Evolutionary conservation across 2,329 filamentous ascomycete species (phyloP).

Genomic region (Arthrobotrys megalospora): DNA sequence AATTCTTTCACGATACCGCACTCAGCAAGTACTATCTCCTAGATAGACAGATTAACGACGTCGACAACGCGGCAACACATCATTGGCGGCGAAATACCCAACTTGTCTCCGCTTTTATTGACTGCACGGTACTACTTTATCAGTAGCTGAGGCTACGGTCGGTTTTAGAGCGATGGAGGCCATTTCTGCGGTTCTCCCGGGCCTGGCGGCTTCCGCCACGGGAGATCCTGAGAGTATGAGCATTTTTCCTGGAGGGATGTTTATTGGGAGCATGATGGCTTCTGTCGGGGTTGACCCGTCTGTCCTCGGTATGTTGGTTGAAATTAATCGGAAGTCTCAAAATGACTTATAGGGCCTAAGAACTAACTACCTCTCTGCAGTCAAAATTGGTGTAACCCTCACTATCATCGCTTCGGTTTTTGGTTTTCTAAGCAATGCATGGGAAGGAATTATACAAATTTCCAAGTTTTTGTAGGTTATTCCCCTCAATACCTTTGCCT

Average conservation of each 20-base stretch:
- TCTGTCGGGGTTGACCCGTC: constrained; percentile 47
- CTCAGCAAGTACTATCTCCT: not conserved
- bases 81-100: not conserved
- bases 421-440: constrained; percentile 56
- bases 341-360: not conserved
- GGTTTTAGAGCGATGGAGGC: constrained; percentile 33
- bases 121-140: no score
- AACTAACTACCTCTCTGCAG: constrained; percentile 7
- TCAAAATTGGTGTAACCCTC: constrained; percentile 57
- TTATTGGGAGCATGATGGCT: constrained; percentile 46
- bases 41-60: not conserved
- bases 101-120: not conserved
- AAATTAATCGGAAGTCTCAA: not conserved
- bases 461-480: constrained; percentile 51
- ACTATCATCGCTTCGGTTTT: constrained; percentile 57
- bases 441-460: constrained; percentile 57
- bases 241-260: constrained; percentile 46
- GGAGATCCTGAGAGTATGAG: constrained; percentile 24
- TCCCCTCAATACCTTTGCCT: not conserved
- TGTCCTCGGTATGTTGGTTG: constrained; percentile 27
- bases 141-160: not conserved
- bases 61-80: constrained; percentile 15
- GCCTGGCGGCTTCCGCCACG: constrained; percentile 45
- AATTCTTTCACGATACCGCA: not conserved
- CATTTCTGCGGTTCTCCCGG: constrained; percentile 52